phyloP scores from a whole-genome alignment of 2,329 filamentous ascomycete genomes.

The Neophaeococcomyces mojaviensis region DNA sequence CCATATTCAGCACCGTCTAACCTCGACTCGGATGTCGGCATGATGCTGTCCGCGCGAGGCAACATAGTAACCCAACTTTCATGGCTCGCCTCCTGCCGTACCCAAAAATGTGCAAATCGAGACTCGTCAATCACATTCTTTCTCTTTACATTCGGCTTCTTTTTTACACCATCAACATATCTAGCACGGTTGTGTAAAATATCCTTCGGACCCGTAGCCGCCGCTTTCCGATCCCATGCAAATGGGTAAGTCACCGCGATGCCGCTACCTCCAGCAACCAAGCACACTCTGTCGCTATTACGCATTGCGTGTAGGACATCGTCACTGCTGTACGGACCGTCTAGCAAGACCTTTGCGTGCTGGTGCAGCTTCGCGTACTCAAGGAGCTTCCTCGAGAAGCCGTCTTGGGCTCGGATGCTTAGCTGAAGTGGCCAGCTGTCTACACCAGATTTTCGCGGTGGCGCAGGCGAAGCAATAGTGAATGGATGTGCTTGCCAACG shows the following conservation, averaged over 20 bases:
- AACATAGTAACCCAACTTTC: slow-evolving; percentile 17
- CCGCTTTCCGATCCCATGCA: slow-evolving; percentile 26
- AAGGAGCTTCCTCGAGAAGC: slow-evolving; percentile 53
- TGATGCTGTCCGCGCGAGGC: slow-evolving; percentile 8
- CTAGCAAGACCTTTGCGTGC: slow-evolving; percentile 45
- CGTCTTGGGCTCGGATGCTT: slow-evolving; percentile 52
- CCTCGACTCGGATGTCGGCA: background rate
- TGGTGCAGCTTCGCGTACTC: slow-evolving; percentile 41
- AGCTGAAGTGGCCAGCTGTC: slow-evolving; percentile 43
- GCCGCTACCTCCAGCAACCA: slow-evolving; percentile 58
- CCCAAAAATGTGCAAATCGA: slow-evolving; percentile 20
- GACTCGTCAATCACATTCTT: background rate
- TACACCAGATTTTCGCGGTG: slow-evolving; percentile 4
- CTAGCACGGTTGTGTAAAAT: slow-evolving; percentile 13
- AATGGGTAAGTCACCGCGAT: slow-evolving; percentile 59
- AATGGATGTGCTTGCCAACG: slow-evolving; percentile 58
- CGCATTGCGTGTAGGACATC: slow-evolving; percentile 49
- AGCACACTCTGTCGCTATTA: slow-evolving; percentile 41
- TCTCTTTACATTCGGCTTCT: slow-evolving; percentile 1
- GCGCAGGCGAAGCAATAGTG: slow-evolving; percentile 50
- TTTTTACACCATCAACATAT: slow-evolving; percentile 14
- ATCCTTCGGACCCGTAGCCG: slow-evolving; percentile 4
- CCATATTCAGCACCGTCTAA: slow-evolving; percentile 8
- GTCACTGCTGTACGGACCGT: slow-evolving; percentile 57
- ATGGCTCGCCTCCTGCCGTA: slow-evolving; percentile 19